phyloP scores from a whole-genome alignment of 2,329 filamentous ascomycete species.

The Phoma herbarum region DNA sequence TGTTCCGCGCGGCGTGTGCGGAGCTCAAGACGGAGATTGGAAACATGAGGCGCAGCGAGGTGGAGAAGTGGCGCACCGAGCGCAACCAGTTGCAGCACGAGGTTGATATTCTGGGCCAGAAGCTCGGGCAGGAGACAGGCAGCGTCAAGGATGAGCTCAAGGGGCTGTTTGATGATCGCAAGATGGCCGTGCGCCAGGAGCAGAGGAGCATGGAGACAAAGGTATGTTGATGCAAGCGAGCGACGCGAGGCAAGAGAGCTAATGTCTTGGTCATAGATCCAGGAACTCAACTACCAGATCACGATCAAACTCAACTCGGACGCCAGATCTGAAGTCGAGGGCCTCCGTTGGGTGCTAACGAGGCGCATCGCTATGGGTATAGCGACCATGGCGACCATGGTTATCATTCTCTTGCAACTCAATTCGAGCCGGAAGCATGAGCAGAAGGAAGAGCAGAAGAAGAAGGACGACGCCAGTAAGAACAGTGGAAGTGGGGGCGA shows the following conservation, averaged over 20 bases:
- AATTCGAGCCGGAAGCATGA: constrained; percentile 40
- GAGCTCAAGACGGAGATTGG: constrained; percentile 89
- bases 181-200: constrained; percentile 89
- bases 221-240: too few species aligned
- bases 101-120: constrained; percentile 89
- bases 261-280: constrained; percentile 61
- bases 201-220: constrained; percentile 84
- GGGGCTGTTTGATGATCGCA: constrained; percentile 94
- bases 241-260: too few species aligned
- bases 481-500: background rate
- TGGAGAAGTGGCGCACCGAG: constrained; percentile 84
- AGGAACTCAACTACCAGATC: constrained; percentile 97
- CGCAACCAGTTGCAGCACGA: constrained; percentile 90
- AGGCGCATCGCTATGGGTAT: constrained; percentile 66
- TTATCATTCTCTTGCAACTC: constrained; percentile 17
- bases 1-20: constrained; percentile 92
- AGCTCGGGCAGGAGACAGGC: constrained; percentile 81
- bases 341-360: constrained; percentile 83
- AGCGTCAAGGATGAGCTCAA: constrained; percentile 90
- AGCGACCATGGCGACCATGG: constrained; percentile 31
- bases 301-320: constrained; percentile 89
- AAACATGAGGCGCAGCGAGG: constrained; percentile 76
- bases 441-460: constrained; percentile 51
- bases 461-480: constrained; percentile 38
- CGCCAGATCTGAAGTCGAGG: constrained; percentile 89